phyloP scores from a whole-genome alignment of 1,284 basidiomycete genomes.

The Marasmius sp. region DNA sequence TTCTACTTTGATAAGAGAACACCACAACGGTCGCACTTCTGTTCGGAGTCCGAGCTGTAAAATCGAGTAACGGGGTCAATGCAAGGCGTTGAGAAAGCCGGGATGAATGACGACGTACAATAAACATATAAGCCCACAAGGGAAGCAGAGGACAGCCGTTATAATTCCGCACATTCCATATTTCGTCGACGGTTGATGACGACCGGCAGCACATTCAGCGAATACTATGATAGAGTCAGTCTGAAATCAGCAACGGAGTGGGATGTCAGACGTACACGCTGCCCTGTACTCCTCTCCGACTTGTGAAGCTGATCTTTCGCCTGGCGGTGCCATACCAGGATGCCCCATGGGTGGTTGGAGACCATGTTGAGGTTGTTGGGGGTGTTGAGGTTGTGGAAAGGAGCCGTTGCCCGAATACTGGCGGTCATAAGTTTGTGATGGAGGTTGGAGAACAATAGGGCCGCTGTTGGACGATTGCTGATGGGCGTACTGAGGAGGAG shows the following conservation, averaged over 20 bases:
- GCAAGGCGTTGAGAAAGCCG: not conserved
- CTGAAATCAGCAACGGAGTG: not conserved
- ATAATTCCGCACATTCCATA: slow-evolving; percentile 37
- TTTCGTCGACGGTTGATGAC: slow-evolving; percentile 27
- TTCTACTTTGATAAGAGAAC: not conserved
- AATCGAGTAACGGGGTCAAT: not conserved
- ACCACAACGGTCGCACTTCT: slow-evolving; percentile 32
- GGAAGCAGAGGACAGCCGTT: slow-evolving; percentile 33
- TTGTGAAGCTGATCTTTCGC: slow-evolving; percentile 1
- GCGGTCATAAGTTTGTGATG: not conserved
- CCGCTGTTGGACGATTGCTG: too few relatives aligned
- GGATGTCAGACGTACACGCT: not conserved
- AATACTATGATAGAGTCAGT: slow-evolving; percentile 22
- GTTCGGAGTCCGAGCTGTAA: slow-evolving; percentile 29
- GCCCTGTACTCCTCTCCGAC: slow-evolving; percentile 7
- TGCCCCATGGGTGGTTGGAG: not conserved
- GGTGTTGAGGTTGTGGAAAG: not conserved
- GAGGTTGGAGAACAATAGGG: not conserved
- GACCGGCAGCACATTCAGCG: slow-evolving; percentile 32
- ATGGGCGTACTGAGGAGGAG: not conserved
- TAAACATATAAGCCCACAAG: slow-evolving; percentile 32
- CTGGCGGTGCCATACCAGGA: not conserved
- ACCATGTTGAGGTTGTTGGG: not conserved
- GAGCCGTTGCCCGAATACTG: not conserved
- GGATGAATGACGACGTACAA: slow-evolving; percentile 22